These are phyloP conservation scores for Mortierella hygrophila DNA, from an alignment of 192 early-diverging fungal genomes.

Conservation along the genomic window DNA sequence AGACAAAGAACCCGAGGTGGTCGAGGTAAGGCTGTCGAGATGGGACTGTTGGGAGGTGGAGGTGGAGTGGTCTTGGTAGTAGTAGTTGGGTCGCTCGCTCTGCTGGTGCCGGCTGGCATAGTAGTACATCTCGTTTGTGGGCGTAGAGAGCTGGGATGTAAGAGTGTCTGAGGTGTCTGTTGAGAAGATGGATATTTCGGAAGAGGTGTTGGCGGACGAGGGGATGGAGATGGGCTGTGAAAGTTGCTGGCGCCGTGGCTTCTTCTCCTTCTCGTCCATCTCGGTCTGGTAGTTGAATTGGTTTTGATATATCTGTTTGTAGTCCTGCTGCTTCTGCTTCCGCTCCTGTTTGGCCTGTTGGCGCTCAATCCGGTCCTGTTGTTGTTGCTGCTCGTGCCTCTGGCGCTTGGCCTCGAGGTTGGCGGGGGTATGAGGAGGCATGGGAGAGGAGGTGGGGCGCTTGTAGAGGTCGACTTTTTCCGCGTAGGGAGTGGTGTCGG, in stretches of 20 bases:
- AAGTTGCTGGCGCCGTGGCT: conserved; percentile 31
- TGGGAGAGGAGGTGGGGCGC: conserved; percentile 23
- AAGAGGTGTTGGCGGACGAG: background rate
- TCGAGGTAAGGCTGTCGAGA: conserved; percentile 29
- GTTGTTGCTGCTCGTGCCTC: conserved; percentile 14
- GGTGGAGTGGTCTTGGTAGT: background rate
- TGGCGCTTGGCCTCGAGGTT: conserved; percentile 7
- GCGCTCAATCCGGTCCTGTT: conserved; percentile 18
- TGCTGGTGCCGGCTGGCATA: conserved; percentile 31
- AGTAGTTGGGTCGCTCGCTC: conserved; percentile 2
- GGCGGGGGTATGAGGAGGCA: conserved; percentile 3
- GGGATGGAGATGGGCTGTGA: conserved; percentile 38
- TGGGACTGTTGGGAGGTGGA: conserved; percentile 4
- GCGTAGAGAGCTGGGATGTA: background rate
- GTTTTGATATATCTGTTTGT: conserved; percentile 41
- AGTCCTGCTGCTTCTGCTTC: conserved; percentile 39
- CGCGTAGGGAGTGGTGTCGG: background rate
- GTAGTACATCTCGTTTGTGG: conserved; percentile 34
- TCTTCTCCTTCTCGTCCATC: conserved; percentile 13
- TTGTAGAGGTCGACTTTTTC: conserved; percentile 35
- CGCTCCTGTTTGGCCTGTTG: conserved; percentile 31
- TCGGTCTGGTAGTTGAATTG: conserved; percentile 27
- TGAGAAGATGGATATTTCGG: background rate
- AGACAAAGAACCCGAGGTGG: conserved; percentile 12
- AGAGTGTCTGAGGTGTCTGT: background rate